Evolutionary conservation across 768 basidiomycete genomes (phyloP), one percentile per base, ranked within the genome.

Genomic region (Trametes elegans): DNA sequence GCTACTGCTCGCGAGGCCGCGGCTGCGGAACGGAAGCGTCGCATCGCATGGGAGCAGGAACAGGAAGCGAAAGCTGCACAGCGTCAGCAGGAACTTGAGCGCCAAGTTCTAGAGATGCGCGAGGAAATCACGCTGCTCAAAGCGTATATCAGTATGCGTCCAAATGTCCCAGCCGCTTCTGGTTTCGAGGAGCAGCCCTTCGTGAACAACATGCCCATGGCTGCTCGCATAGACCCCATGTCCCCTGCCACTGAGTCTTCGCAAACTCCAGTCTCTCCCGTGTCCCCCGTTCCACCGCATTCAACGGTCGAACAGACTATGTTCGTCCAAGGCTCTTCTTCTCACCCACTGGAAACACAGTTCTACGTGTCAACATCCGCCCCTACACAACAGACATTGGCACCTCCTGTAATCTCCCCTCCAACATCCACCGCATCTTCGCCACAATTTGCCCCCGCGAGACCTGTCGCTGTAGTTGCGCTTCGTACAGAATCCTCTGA

Each of bases 41-140:
- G 87, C 43, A 50, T 77, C 7, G 79, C 73, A 32, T 90, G 88
- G 87, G 88, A 90, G 62, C 74, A 78, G 59, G 83, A 85, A 53
- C 83, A 87, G 57, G 88, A 88, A 70, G 77, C 77, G 9, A 85
- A 77, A 62, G 76, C 74, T 46, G 61, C 69, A 13, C 79, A 82
- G 59, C 69, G 74, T 41, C 80, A 86, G 55, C 79, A 77, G 24
- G 82, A 85, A 63, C 78, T 81, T 73, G 83, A 87, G 62, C 71
- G 74, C 19, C 76, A 76, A 43, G 73, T 88, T 59, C 59, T 73
- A 3, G 78, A 78, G 55, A 76, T 85, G 76, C 79, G 75, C 23
- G 75, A 77, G 59, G 80, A 85, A 63, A 72, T 85, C 51, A 62
- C 72, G 26, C 62, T 70, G 16, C 72, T 85, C 47, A 76, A 74